phyloP scores from a whole-genome alignment of 2,329 filamentous ascomycete species.

The Ophiosphaerella herpotricha region DNA sequence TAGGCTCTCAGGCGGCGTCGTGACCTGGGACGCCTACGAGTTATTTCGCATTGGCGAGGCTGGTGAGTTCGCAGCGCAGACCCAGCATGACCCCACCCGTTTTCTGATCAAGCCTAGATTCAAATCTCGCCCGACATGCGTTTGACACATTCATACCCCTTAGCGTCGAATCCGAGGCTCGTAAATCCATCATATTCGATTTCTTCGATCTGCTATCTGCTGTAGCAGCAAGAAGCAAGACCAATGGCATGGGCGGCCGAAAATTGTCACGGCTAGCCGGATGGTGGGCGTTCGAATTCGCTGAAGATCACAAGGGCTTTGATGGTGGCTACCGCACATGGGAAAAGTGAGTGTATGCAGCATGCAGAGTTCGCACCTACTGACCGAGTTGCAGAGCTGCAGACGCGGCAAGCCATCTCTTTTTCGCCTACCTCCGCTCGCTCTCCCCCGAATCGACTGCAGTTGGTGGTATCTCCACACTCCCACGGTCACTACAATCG shows the following conservation, averaged over 20 bases:
- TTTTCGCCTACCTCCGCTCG: slow-evolving; percentile 95
- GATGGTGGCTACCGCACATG: slow-evolving; percentile 92
- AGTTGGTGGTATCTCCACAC: slow-evolving; percentile 77
- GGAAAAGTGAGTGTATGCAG: slow-evolving; percentile 64
- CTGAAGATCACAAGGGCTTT: slow-evolving; percentile 85
- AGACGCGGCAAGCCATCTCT: slow-evolving; percentile 93
- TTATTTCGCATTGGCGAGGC: slow-evolving; percentile 92
- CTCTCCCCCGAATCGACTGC: slow-evolving; percentile 76
- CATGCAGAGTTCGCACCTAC: slow-evolving; percentile 16
- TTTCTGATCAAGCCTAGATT: slow-evolving; percentile 64
- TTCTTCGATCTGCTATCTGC: slow-evolving; percentile 94
- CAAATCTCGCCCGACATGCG: slow-evolving; percentile 85
- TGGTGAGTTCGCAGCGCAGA: slow-evolving; percentile 59
- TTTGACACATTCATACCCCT: slow-evolving; percentile 97
- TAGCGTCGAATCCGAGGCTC: slow-evolving; percentile 84
- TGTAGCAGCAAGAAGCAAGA: slow-evolving; percentile 89
- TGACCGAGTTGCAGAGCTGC: slow-evolving; percentile 68
- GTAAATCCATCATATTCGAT: slow-evolving; percentile 88
- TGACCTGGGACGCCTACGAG: slow-evolving; percentile 97
- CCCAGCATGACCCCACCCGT: neutral
- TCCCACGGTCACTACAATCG: slow-evolving; percentile 89
- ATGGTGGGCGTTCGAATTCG: slow-evolving; percentile 98
- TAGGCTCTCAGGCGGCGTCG: slow-evolving; percentile 84
- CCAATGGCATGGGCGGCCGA: slow-evolving; percentile 87
- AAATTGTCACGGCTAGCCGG: slow-evolving; percentile 94